These are phyloP conservation scores for Phaeodactylum tricornutum DNA, from an alignment of 108 stramenopile genomes.

Conservation along the genomic window DNA sequence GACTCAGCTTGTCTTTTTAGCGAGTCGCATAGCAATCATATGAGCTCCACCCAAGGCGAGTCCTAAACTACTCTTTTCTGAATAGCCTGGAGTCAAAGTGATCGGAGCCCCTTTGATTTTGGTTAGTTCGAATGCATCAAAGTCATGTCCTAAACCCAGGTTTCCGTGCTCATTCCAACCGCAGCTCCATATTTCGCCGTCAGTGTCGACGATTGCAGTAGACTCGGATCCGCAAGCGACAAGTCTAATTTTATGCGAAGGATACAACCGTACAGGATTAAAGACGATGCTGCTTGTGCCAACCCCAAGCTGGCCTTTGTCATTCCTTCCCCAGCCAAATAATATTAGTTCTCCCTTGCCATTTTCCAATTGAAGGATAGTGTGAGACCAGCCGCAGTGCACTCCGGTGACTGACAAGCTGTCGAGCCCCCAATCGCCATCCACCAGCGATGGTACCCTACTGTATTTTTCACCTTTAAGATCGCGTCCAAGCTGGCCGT, in stretches of 20 bases:
- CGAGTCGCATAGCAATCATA: no score
- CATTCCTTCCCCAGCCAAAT: constrained; percentile 71
- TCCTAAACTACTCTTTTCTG: not conserved
- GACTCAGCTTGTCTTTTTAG: no score
- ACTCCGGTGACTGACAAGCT: constrained; percentile 4
- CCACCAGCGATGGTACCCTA: constrained; percentile 3
- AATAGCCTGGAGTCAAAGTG: not conserved
- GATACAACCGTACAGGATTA: no score
- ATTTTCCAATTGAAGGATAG: constrained; percentile 28
- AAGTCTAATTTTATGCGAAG: constrained; percentile 7
- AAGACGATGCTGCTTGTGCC: no score
- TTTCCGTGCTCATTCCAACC: constrained; percentile 87
- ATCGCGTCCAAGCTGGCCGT: constrained; percentile 63
- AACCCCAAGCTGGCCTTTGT: constrained; percentile 25
- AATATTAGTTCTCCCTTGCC: constrained; percentile 4
- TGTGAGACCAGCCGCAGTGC: constrained; percentile 60
- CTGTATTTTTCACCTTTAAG: constrained; percentile 6
- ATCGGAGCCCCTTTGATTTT: not conserved
- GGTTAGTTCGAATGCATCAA: not conserved
- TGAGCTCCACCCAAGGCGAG: not conserved
- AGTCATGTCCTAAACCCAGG: constrained; percentile 14
- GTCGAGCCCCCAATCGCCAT: not conserved
- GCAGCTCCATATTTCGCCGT: constrained; percentile 31
- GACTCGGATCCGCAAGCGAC: constrained; percentile 66
- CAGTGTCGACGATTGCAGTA: constrained; percentile 39